Evolutionary conservation across 768 basidiomycete species (phyloP), one percentile per base, ranked within the genome.

Genomic region (Mycena chlorophos): DNA sequence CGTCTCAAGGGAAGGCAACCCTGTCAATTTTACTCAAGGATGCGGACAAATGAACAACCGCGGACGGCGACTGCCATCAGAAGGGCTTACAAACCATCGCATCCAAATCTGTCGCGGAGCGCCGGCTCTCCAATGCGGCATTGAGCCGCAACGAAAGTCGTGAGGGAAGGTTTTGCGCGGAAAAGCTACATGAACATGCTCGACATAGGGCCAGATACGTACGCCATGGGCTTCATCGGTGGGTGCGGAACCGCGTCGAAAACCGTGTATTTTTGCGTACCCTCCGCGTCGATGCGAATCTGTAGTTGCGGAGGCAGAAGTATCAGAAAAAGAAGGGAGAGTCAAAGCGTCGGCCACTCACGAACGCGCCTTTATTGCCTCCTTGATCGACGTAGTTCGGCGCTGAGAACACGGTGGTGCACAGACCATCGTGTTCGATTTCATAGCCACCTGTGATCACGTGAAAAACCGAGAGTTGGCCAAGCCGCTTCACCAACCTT

Each of bases 341-440:
- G 19, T 12, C 19, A 20, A 20, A 40, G 6, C 10, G 6, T 20
- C 10, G 12, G 37, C 12, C 16, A 46, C 56, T 55, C 19, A 93
- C 91, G 71, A 88, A 95, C 56, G 94, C 94, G 10, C 89, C 94
- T 72, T 92, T 94, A 73, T 96, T 96, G 5, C 91, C 89, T 3
- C 81, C 86, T 66, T 94, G 90, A 72, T 96, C 94, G 25, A 93
- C 89, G 63, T 95, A 94, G 69, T 98, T 98, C 3, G 96, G 96
- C 34, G 96, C 95, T 42, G 91, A 94, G 70, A 94, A 95, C 5
- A 87, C 94, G 13, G 97, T 98, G 27, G 91, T 95, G 71, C 96
- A 97, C 39, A 97, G 75, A 1, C 97, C 96, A 60, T 90, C 82
- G 66, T 98, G 97, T 68, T 98, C 97, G 51, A 98, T 79, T 60